Percentiles rank a stretch among this genome's conserved stretches.
Evolutionary conservation across 805 yeast genomes (phyloP).

Genomic region (Kazachstania taianensis): DNA sequence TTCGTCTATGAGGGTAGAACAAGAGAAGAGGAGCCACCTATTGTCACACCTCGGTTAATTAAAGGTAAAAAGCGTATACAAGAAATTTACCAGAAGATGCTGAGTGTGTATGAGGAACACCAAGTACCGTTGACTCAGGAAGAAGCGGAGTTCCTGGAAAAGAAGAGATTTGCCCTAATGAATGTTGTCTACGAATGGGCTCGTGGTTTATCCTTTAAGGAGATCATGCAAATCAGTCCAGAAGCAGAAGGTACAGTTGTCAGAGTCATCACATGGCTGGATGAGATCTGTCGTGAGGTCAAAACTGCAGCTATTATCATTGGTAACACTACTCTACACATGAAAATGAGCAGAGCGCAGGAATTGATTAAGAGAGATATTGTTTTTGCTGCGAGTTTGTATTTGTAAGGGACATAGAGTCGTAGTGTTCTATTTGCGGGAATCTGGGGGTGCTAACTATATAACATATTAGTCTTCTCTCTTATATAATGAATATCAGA

Average conservation of each 20-base stretch:
- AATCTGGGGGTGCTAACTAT: too few relatives aligned
- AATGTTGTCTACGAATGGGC: conserved; percentile 99
- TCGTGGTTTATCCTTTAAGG: conserved; percentile 81
- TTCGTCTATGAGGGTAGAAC: conserved; percentile 84
- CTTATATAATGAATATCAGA: too few relatives aligned
- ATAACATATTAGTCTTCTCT: too few relatives aligned
- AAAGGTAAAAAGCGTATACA: conserved; percentile 57
- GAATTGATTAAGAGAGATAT: conserved; percentile 93
- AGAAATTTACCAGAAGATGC: conserved; percentile 55
- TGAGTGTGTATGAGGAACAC: conserved; percentile 50
- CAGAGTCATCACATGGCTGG: conserved; percentile 85
- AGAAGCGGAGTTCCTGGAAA: conserved; percentile 74
- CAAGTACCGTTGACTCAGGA: conserved; percentile 74
- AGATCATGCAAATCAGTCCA: conserved; percentile 77
- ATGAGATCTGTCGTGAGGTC: conserved; percentile 91
- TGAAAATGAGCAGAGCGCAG: conserved; percentile 86
- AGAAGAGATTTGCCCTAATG: conserved; percentile 79
- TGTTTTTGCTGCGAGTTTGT: conserved; percentile 92
- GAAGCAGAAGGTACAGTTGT: conserved; percentile 97
- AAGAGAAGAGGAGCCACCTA: conserved; percentile 48
- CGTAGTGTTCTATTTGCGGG: too few relatives aligned
- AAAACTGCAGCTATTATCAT: conserved; percentile 88
- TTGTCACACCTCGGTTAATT: conserved; percentile 70
- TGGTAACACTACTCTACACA: conserved; percentile 84
- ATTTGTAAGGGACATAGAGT: conserved; percentile 39